phyloP scores from a whole-genome alignment of 129 eudicot genomes.

The Calendula officinalis region DNA sequence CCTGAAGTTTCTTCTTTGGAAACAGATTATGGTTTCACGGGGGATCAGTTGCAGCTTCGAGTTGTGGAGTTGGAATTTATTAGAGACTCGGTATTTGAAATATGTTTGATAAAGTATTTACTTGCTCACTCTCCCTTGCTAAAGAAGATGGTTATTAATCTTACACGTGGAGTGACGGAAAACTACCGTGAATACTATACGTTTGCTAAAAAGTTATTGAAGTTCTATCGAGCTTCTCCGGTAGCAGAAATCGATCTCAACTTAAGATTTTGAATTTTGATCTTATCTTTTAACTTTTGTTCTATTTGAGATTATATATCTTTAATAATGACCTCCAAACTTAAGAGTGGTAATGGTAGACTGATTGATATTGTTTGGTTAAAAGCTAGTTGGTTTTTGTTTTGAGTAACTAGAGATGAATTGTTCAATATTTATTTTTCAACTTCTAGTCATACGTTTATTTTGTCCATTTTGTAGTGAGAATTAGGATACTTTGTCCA shows the following conservation, averaged over 20 bases:
- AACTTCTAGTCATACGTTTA: no score
- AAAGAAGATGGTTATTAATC: neutral
- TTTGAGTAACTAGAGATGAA: no score
- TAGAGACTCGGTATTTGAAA: neutral
- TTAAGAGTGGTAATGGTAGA: no score
- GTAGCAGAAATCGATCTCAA: neutral
- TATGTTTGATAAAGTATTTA: neutral
- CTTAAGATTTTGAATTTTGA: no score
- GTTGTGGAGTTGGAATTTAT: neutral
- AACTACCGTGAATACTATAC: neutral
- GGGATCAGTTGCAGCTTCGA: neutral
- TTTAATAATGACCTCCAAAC: no score
- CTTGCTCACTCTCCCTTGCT: neutral
- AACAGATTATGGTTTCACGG: neutral
- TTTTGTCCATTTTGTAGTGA: no score
- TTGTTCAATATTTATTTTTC: no score
- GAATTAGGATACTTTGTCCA: no score
- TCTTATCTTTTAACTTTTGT: no score
- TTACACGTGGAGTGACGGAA: neutral
- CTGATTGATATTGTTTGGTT: no score
- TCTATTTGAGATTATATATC: no score
- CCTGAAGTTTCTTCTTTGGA: neutral
- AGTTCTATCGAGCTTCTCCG: constrained; percentile 9
- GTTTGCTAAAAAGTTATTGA: neutral
- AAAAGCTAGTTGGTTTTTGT: no score